Conservation (phyloP, 2,329 filamentous ascomycete genomes). For the Penicillium sp. region DNA sequence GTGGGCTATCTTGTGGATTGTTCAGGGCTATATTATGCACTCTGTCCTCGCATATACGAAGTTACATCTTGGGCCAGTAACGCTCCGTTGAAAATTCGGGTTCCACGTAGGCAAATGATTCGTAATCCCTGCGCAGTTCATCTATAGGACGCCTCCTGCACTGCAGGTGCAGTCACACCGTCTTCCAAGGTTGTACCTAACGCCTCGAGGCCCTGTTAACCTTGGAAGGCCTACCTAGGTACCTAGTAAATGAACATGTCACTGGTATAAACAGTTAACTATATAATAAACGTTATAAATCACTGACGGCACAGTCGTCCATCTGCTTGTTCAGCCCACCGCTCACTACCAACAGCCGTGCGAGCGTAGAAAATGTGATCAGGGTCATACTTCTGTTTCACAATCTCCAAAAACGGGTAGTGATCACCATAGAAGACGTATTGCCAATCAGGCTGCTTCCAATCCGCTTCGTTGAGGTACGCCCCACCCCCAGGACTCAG, state of each 20-base stretch:
- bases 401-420: background rate
- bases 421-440: slow-evolving; percentile 21
- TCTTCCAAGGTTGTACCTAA: too few relatives aligned
- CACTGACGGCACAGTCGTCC: slow-evolving; percentile 4
- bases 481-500: slow-evolving; percentile 17
- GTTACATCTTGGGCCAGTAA: too few relatives aligned
- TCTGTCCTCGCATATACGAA: too few relatives aligned
- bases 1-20: too few relatives aligned
- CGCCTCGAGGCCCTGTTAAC: too few relatives aligned
- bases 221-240: too few relatives aligned
- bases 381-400: slow-evolving; percentile 17
- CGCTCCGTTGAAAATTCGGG: background rate
- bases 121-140: background rate
- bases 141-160: background rate
- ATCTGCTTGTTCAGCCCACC: slow-evolving; percentile 1
- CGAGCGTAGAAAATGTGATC: slow-evolving; percentile 9
- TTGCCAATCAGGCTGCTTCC: slow-evolving; percentile 21
- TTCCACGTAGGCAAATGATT: background rate
- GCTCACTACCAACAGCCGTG: slow-evolving; percentile 14
- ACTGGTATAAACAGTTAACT: too few relatives aligned
- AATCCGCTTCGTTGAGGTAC: slow-evolving; percentile 26
- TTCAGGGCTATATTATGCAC: too few relatives aligned
- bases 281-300: too few relatives aligned
- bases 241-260: background rate
- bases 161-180: too few relatives aligned